Base-by-base conservation (phyloP, 495 filamentous ascomycete genomes). In the Daldinia vernicosa region DNA sequence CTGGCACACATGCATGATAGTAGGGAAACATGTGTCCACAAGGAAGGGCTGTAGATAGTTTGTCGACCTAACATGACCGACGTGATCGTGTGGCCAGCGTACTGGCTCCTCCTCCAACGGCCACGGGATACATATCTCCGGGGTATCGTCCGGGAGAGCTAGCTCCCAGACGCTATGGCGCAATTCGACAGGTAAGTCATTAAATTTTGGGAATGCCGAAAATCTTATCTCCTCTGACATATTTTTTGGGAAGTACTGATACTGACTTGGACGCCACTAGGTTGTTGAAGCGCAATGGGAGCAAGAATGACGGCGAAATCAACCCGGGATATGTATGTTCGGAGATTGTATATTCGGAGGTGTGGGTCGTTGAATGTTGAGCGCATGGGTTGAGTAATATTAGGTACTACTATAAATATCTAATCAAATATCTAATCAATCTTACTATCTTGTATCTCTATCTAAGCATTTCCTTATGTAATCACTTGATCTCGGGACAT, bases 1-100 rank as follows among this genome's bases (percentile, higher is more conserved):
- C 24, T 37, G 71, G 35, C 74, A 74, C 2, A 67, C 68, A 58
- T 75, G 75, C 69, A 80, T 76, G 5, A 77, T 60, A 0, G 63
- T 22, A 0, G 78, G 76, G 60, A 65, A 72, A 15, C 47, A 35
- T 7, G 60, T 72, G 33, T 72, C 70, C 11, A 72, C 70, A 33
- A 72, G 70, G 4, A 72, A 61, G 3, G 70, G 70, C n/a, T 67
- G 22, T 14, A 72, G 65, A n/a, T 32, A 59, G 19, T 35, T 60
- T 9, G 37, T 9, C 1, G 12, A 17, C 47, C 33, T 37, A 59
- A 15, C 8, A 24, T 15, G 12, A n/a, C 22, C 43, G 5, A n/a
- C 56, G 11, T 19, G 14, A 1, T 45, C 52, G 37, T n/a, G 27
- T 1, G 14, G 22, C 62, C 28, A 61, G 1, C 27, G 45, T 9